These are phyloP conservation scores for Ustilago cynodontis DNA, from an alignment of 1,284 basidiomycete species.

Conservation along the genomic window DNA sequence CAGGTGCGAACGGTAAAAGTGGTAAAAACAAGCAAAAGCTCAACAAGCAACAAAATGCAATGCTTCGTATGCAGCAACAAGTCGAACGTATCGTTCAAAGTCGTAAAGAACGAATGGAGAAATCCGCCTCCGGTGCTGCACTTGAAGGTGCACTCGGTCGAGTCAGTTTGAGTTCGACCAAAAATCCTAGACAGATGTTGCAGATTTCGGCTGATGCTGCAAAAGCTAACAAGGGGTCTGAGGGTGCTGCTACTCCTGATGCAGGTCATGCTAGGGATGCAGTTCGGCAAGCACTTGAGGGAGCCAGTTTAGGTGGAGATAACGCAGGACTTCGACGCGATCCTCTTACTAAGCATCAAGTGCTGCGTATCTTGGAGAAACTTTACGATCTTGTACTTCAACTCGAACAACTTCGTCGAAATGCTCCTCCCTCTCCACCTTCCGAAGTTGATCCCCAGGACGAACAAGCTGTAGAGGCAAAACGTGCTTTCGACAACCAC, in stretches of 20 bases:
- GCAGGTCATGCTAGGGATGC: constrained; percentile 57
- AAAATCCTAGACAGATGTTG: constrained; percentile 91
- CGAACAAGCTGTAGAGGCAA: constrained; percentile 31
- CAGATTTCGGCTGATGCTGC: constrained; percentile 77
- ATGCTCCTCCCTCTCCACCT: constrained; percentile 75
- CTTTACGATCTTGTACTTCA: constrained; percentile 87
- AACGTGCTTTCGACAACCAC: constrained; percentile 36
- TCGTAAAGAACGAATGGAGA: constrained; percentile 77
- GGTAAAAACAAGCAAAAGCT: constrained; percentile 57
- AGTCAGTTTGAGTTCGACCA: constrained; percentile 89
- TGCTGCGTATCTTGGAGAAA: constrained; percentile 83
- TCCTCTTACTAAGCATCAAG: constrained; percentile 81
- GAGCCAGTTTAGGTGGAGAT: constrained; percentile 70
- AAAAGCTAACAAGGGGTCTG: constrained; percentile 30
- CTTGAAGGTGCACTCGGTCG: constrained; percentile 96
- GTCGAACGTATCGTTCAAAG: constrained; percentile 96
- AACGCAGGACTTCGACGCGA: constrained; percentile 72
- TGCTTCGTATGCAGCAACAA: constrained; percentile 97
- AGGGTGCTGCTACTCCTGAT: constrained; percentile 33
- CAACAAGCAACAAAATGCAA: constrained; percentile 81
- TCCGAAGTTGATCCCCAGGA: constrained; percentile 70
- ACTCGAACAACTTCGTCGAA: constrained; percentile 86
- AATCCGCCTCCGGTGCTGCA: constrained; percentile 58
- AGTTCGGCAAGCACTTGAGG: constrained; percentile 61
- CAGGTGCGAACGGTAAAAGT: constrained; percentile 34